A percentile compares a stretch with the other conserved stretches of the same genome.
Conservation (phyloP, 2,329 filamentous ascomycete species). For the Leptographium radiaticola region DNA sequence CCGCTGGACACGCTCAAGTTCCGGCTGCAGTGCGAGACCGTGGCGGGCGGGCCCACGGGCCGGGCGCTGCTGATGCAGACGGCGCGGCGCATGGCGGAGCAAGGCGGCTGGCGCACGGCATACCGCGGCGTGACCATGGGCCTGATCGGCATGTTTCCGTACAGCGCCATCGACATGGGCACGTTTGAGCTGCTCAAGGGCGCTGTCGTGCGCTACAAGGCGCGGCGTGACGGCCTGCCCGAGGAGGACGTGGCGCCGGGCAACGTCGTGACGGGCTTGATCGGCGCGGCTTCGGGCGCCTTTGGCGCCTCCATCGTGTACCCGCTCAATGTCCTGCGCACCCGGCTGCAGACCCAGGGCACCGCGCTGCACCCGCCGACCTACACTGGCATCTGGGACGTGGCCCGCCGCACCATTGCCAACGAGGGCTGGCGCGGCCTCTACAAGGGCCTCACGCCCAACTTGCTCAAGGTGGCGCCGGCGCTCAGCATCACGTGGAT, state of each 20-base stretch:
- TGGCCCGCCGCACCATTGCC: conserved; percentile 67
- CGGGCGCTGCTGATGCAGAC: conserved; percentile 74
- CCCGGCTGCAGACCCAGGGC: conserved; percentile 84
- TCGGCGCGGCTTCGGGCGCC: conserved; percentile 83
- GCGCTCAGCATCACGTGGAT: conserved; percentile 93
- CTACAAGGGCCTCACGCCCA: conserved; percentile 91
- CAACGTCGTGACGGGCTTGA: conserved; percentile 73
- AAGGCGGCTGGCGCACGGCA: conserved; percentile 51
- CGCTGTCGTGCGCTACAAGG: conserved; percentile 55
- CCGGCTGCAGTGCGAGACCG: conserved; percentile 84
- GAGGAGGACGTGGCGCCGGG: conserved; percentile 74
- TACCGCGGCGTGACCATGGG: conserved; percentile 93
- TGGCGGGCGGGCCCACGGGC: conserved; percentile 70
- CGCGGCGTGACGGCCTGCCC: conserved; percentile 53
- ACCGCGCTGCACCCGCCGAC: conserved; percentile 82
- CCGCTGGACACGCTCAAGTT: conserved; percentile 77
- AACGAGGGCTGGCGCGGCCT: conserved; percentile 75
- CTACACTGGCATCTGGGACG: conserved; percentile 85
- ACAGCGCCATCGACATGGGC: conserved; percentile 90
- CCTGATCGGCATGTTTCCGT: conserved; percentile 91
- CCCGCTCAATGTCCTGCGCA: conserved; percentile 85
- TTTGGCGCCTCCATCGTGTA: conserved; percentile 92
- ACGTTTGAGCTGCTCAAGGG: conserved; percentile 90
- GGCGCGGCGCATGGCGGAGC: conserved; percentile 57
- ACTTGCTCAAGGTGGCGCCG: conserved; percentile 89